Base-by-base conservation (phyloP, 2,329 filamentous ascomycete species). In the Alternaria novae-zelandiae region DNA sequence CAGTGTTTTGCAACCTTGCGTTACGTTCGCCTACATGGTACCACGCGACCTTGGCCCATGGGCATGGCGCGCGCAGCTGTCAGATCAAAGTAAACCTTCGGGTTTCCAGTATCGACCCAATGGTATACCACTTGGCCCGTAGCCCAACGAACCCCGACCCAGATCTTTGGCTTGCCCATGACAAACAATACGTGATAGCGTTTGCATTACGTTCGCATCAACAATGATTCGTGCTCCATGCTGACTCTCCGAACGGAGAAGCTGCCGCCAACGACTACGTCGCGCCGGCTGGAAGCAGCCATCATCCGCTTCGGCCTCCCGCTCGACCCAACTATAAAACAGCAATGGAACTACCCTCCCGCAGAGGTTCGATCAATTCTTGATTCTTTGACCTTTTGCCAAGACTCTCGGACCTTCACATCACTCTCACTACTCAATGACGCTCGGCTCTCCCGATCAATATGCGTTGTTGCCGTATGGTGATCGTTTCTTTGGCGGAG, bases 371-470 rank as follows among this genome's bases (percentile, higher is more conserved):
- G 12, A 7, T 36, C 20, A 41, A 36, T 28, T 36, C 30, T 23
- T 53, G 20, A 53, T 21, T 1, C 9, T 25, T 53, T 32, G 6
- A 21, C 21, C 7, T 10, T 50, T 26, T 32, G 20, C 20, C 13
- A 36, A 53, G 30, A 25, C 28, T 6, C 5, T 41, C 15, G 10
- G 4, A 21, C 49, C 20, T 53, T 5, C 8, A 53, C 28, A 36
- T 15, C 12, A 36, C 9, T 54, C 57, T 54, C 28, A 43, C 60
- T 26, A 3, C 59, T 69, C 59, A 5, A 73, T 73, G 71, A 62
- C 59, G 49, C 67, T 64, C 59, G 54, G 56, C 57, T 44, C 63
- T 21, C 23, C 51, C 3, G 59, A 46, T 7, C 32, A 59, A 17
- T 57, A 67, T 36, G 30, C 46, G 26, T 64, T 65, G 45, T 49